Evolutionary conservation across 2,329 filamentous ascomycete species (phyloP).

Genomic region (Zelopaecilomyces penicillatus): DNA sequence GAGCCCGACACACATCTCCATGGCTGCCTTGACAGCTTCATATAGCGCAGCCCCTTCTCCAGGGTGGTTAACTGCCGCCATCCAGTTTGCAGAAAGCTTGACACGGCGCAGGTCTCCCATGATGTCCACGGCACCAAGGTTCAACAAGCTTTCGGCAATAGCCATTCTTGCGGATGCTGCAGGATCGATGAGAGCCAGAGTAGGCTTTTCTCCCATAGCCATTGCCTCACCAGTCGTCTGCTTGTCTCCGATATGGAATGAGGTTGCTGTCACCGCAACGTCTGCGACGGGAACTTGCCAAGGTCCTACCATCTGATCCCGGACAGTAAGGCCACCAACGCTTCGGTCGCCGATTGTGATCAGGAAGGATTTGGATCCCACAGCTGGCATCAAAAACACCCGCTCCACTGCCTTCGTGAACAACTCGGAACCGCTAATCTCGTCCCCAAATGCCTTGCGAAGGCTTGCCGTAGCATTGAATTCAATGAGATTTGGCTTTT

Average conservation of each 20-base stretch:
- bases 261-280: conserved; percentile 83
- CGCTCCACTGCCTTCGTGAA: conserved; percentile 63
- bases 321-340: conserved; percentile 78
- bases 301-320: conserved; percentile 92
- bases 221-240: conserved; percentile 86
- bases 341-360: conserved; percentile 94
- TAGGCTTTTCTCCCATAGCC: conserved; percentile 91
- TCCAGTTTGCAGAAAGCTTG: conserved; percentile 94
- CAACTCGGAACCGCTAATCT: conserved; percentile 43
- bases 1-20: conserved; percentile 85
- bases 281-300: conserved; percentile 95
- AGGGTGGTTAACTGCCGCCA: conserved; percentile 90
- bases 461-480: conserved; percentile 66
- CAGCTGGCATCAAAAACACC: conserved; percentile 76
- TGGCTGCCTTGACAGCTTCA: conserved; percentile 84
- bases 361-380: conserved; percentile 94
- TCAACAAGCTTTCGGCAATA: conserved; percentile 87
- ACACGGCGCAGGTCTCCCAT: conserved; percentile 68
- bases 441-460: conserved; percentile 51
- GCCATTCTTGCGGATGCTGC: conserved; percentile 93
- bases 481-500: conserved; percentile 55
- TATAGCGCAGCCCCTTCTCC: conserved; percentile 90
- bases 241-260: conserved; percentile 57
- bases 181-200: conserved; percentile 79
- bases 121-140: conserved; percentile 70